Conservation (phyloP, 2,329 filamentous ascomycete species). For the Cytospora leucostoma region DNA sequence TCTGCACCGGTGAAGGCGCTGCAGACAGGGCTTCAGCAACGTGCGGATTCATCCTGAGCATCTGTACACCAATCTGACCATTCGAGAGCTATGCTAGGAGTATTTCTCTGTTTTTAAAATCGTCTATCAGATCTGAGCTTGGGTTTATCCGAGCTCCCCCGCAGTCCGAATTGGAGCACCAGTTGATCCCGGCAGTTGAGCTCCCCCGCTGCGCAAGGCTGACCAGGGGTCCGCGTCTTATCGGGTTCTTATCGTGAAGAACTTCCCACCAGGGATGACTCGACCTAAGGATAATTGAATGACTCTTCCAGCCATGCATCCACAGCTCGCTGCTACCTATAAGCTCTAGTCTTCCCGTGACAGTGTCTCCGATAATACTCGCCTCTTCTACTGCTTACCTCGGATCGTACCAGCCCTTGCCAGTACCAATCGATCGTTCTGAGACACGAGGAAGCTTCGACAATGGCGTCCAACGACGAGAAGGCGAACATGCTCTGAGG, state of each 20-base stretch:
- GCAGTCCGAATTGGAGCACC: too few relatives aligned
- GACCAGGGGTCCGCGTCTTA: not conserved
- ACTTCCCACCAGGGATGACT: not conserved
- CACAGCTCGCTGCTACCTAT: not conserved
- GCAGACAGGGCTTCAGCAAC: not conserved
- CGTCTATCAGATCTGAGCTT: too few relatives aligned
- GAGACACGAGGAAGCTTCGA: not conserved
- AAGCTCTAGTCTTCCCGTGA: not conserved
- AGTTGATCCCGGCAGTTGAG: not conserved
- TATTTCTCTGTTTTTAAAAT: too few relatives aligned
- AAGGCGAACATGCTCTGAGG: slow-evolving; percentile 23
- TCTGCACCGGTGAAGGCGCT: not conserved
- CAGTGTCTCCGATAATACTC: not conserved
- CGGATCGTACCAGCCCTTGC: not conserved
- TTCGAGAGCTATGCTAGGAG: too few relatives aligned
- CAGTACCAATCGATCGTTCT: not conserved
- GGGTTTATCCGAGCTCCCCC: too few relatives aligned
- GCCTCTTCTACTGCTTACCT: not conserved
- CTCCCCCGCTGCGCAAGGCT: not conserved
- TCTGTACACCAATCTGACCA: too few relatives aligned
- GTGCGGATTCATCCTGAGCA: too few relatives aligned
- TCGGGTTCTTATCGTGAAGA: not conserved
- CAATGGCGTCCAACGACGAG: slow-evolving; percentile 16
- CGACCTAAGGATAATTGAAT: not conserved
- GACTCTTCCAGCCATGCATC: not conserved